Conservation (phyloP, 441 rosid species). For the Pelargonium fulgidum region DNA sequence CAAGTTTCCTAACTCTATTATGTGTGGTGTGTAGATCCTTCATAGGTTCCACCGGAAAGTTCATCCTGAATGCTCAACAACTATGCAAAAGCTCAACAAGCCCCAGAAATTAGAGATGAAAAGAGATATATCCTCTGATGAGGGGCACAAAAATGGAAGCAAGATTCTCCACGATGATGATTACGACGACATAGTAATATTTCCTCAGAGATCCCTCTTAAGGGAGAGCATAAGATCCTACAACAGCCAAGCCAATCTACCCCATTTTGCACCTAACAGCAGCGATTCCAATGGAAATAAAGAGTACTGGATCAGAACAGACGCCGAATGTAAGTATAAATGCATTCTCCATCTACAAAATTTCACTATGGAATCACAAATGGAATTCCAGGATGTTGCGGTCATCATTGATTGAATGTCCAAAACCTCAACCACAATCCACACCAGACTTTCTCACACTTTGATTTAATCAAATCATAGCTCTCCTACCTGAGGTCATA, state of each 20-base stretch:
- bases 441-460: not conserved
- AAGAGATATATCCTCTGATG: constrained; percentile 26
- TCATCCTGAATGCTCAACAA: constrained; percentile 59
- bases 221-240: constrained; percentile 29
- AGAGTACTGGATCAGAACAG: constrained; percentile 80
- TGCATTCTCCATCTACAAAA: not conserved
- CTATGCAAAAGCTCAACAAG: constrained; percentile 33
- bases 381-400: not conserved
- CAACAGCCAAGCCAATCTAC: constrained; percentile 45
- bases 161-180: constrained; percentile 30
- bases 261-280: constrained; percentile 34
- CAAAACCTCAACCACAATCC: not conserved
- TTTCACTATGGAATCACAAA: not conserved
- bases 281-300: constrained; percentile 53
- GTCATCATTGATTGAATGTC: not conserved
- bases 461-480: not conserved
- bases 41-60: constrained; percentile 76
- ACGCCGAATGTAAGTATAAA: constrained; percentile 66
- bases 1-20: constrained; percentile 4
- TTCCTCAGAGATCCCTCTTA: constrained; percentile 30
- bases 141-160: constrained; percentile 27
- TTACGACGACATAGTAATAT: constrained; percentile 23
- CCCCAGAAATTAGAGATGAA: constrained; percentile 35
- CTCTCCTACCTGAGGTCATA: not conserved
- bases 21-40: constrained; percentile 42